Base-by-base conservation (phyloP, 1,139 yeast genomes). In the Geotrichum carabidarum region DNA sequence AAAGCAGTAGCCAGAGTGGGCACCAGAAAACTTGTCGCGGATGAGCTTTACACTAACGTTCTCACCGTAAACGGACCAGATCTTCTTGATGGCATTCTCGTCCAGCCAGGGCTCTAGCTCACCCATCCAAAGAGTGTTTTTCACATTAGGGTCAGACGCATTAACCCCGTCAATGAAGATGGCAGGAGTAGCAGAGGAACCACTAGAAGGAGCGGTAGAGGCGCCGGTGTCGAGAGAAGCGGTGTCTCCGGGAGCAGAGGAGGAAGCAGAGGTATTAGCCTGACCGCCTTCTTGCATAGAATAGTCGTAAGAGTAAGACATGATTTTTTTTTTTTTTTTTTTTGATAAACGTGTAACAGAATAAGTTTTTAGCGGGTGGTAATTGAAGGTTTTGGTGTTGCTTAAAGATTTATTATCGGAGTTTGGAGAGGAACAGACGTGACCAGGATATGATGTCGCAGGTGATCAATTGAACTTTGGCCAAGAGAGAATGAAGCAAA, bases 51-150 rank as follows among this genome's bases (percentile, higher is more conserved):
- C 85, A 51, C 71, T 70, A 51, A 82, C 84, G 8, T 65, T 65
- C 59, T 77, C 78, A 46, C 81, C 80, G 53, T 76, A 68, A 45
- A 73, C 69, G 36, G 71, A 72, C 97, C 97, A 91, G 53, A 89
- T 75, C 54, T 80, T 76, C 43, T 77, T 75, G 51, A 91, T 80
- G 49, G 80, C 76, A 14, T 74, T 74, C 68, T 90, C 97, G 60
- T 86, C 90, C 83, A 94, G 86, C 71, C 81, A 77, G 1, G 94
- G 88, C 63, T 90, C 96, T 48, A 91, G 73, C 68, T 90, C 97
- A 9, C 97, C 98, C 97, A 91, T 91, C 96, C 96, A 90, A 54
- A 89, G 69, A 1, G 78, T 74, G 30, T 59, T 61, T 44, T 63
- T 62, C n/a, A 48, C 40, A 12, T 34, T 40, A 31, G 30, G 43